Base-by-base conservation (phyloP, 768 basidiomycete genomes). In the Flagelloscypha sp. region DNA sequence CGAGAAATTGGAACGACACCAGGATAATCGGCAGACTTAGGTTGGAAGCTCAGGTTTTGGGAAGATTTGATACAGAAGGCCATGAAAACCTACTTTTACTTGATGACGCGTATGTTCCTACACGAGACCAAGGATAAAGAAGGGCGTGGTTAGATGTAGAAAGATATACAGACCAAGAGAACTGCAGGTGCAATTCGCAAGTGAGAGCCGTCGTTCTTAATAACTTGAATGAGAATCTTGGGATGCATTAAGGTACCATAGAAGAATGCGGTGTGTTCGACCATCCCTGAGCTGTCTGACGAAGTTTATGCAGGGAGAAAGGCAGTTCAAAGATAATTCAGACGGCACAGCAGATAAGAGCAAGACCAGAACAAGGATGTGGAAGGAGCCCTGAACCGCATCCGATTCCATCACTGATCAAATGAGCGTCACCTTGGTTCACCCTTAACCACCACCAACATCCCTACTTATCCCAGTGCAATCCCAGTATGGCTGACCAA, bases 181-280 rank as follows among this genome's bases (percentile, higher is more conserved):
- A 92, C 51, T 5, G 88, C 90, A 24, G 85, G 79, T 42, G 77
- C 76, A 29, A 85, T 70, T 35, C 72, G 51, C 2, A 94, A 65
- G 42, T 78, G 63, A 6, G 59, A 47, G 6, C 81, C 84, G 29
- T 76, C 63, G 47, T 84, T 78, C 6, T 66, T 66, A 28, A 95
- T 76, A 6, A 95, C 89, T 13, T 79, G 64, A 38, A 65, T 72
- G 24, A 95, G 62, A 48, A 97, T 83, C 33, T 72, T 73, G 5
- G 90, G 89, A 48, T 92, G 87, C 68, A 93, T 78, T 15, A 97
- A 63, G 0, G 87, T 94, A 9, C 93, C 93, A 56, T 93, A 90
- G 63, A 89, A 84, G 57, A 92, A 93, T 12, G 79, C 79, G 17
- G 62, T n/a, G n/a, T n/a, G n/a, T n/a, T n/a, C n/a, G n/a, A n/a